Conservation (phyloP, 192 early-diverging fungal genomes). For the Entomortierella lignicola region DNA sequence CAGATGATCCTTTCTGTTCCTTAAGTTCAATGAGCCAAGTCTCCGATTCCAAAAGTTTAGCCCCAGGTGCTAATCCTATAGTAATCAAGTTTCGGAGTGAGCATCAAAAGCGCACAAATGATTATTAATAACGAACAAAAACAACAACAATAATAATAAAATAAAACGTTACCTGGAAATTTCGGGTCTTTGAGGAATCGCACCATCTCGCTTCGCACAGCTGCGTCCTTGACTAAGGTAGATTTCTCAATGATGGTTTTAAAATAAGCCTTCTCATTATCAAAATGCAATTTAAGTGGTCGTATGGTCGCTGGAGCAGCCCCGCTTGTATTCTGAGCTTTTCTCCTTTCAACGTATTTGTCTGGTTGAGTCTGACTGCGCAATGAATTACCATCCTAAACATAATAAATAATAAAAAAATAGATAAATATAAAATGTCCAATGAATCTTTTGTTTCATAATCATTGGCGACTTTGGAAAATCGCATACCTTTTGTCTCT, state of each 20-base stretch:
- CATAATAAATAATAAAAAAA: not conserved
- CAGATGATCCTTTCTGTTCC: slow-evolving; percentile 4
- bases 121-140: not conserved
- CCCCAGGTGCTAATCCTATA: slow-evolving; percentile 7
- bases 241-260: slow-evolving; percentile 29
- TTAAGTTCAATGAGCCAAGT: slow-evolving; percentile 46
- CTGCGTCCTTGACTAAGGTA: slow-evolving; percentile 17
- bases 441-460: too few relatives aligned
- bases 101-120: not conserved
- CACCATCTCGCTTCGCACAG: slow-evolving; percentile 5
- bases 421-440: too few relatives aligned
- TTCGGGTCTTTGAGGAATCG: slow-evolving; percentile 27
- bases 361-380: slow-evolving; percentile 6
- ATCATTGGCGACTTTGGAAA: too few relatives aligned
- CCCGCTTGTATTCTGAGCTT: not conserved
- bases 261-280: slow-evolving; percentile 23
- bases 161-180: slow-evolving; percentile 28
- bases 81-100: not conserved
- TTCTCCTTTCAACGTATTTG: slow-evolving; percentile 7
- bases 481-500: slow-evolving; percentile 1
- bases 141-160: not conserved
- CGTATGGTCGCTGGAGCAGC: not conserved
- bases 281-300: slow-evolving; percentile 11
- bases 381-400: not conserved
- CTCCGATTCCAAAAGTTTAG: slow-evolving; percentile 19